Evolutionary conservation across 345 rosid species (phyloP), one percentile per base, ranked within the genome.

Genomic region (Pistacia atlantica): DNA sequence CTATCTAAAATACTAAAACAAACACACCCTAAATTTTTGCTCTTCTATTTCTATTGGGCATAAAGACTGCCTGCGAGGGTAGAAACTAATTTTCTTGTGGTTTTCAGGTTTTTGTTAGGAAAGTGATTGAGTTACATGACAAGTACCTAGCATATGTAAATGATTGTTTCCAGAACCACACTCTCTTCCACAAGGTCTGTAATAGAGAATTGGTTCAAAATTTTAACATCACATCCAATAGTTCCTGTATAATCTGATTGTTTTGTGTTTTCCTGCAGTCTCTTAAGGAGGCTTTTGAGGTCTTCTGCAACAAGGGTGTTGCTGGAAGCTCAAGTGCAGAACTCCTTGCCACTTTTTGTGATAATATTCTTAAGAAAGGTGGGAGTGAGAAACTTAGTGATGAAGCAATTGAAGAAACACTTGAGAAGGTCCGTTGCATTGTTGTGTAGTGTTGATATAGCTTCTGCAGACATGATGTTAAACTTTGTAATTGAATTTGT

Each of bases 301-400:
- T 82, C 42, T 89, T 89, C 73, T 91, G 92, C 89, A 91, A 89
- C 77, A 91, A 88, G 80, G 86, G 82, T 35, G 92, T 91, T 18
- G 86, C 86, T 57, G 93, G 93, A 66, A 84, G 89, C 69, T 85
- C 93, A 28, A 88, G 90, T 82, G 92, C 96, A 0, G 93, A 91
- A 69, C 76, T 89, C 33, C 82, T 91, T 37, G 89, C 96, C 33
- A 85, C 87, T 22, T 91, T 89, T 69, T 91, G 96, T 58, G 93
- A 91, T 76, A 87, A 86, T 78, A 80, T 88, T 76, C 92, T 91
- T 33, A 88, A 88, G 80, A 89, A 88, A 70, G 93, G 96, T 74
- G 93, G 93, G 58, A 85, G 88, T 75, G 93, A 89, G 80, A 91
- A 91, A 80, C 82, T 89, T 67, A 88, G 91, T 78, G 96, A 91